Evolutionary conservation across 202 grass and related monocot genomes (phyloP).

Genomic region (Schoenoplectus triqueter): DNA sequence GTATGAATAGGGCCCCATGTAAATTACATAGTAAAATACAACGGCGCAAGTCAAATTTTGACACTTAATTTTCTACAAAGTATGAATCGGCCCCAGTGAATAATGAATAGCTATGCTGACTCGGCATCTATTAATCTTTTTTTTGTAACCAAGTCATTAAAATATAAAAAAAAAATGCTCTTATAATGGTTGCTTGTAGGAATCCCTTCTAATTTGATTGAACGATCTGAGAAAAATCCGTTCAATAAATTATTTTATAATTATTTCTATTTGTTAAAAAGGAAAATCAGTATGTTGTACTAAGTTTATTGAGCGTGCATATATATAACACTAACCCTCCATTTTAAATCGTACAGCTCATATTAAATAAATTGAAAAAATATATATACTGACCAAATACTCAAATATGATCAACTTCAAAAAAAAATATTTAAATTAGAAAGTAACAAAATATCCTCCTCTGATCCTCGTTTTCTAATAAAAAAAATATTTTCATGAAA

Average conservation of each 20-base stretch:
- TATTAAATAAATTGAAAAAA: too few species aligned
- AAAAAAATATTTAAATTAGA: background rate
- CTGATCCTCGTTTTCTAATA: background rate
- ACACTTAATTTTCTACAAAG: background rate
- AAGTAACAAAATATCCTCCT: background rate
- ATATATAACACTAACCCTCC: too few species aligned
- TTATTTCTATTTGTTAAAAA: too few species aligned
- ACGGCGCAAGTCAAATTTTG: slow-evolving; percentile 8
- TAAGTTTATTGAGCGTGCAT: too few species aligned
- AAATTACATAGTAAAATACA: background rate
- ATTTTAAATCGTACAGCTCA: too few species aligned
- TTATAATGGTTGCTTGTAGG: background rate
- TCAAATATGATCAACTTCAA: background rate
- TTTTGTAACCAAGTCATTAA: background rate
- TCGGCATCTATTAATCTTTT: background rate
- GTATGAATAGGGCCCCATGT: background rate
- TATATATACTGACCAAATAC: too few species aligned
- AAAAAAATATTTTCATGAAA: background rate
- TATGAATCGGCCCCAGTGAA: too few species aligned
- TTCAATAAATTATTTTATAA: background rate
- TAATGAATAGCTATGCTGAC: background rate
- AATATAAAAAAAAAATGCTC: background rate
- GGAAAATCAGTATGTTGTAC: too few species aligned
- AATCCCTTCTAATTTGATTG: background rate
- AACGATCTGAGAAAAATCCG: background rate